Evolutionary conservation across 495 filamentous ascomycete genomes (phyloP), one percentile per base, ranked within the genome.

Genomic region (Neurospora sp.): DNA sequence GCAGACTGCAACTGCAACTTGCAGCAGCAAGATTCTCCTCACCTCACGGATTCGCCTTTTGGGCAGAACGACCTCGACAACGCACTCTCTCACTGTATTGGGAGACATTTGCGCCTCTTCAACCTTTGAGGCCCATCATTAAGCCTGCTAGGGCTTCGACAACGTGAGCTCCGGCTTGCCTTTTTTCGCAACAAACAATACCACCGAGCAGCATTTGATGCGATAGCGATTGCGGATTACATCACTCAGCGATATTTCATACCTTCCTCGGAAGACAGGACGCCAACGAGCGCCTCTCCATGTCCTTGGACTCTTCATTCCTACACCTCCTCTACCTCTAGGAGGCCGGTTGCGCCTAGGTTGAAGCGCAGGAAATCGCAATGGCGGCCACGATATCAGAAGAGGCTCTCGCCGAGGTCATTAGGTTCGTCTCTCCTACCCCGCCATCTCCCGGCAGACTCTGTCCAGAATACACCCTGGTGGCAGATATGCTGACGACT

Each of bases 371-470:
- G 71, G 69, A 40, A 39, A 14, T 72, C 70, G 74, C 69, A 39
- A 80, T 80, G 79, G 80, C 77, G 35, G 76, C 77, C 2, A 71
- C 76, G 5, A 37, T 75, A 14, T 62, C 54, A 35, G 54, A 62
- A 20, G 80, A 80, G 71, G 77, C 79, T 12, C 78, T 78, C 69
- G 75, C 77, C 69, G 79, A 82, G 75, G 73, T 82, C 37, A 84
- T 86, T 72, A 84, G 75, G 84, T 84, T 70, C 20, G 76, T 70
- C n/a, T 70, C 37, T 70, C 35, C 40, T 37, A 27, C 62, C 20
- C 37, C 35, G 10, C 73, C 74, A 72, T 40, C 27, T 12, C n/a
- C 16, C 48, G 39, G 8, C 27, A 54, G 23, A 12, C 6, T 27
- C 18, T 27, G 39, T 3, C 41, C 54, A 31, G 27, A 11, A 59